phyloP scores from a whole-genome alignment of 768 basidiomycete genomes.

The Kwoniella sp. region DNA sequence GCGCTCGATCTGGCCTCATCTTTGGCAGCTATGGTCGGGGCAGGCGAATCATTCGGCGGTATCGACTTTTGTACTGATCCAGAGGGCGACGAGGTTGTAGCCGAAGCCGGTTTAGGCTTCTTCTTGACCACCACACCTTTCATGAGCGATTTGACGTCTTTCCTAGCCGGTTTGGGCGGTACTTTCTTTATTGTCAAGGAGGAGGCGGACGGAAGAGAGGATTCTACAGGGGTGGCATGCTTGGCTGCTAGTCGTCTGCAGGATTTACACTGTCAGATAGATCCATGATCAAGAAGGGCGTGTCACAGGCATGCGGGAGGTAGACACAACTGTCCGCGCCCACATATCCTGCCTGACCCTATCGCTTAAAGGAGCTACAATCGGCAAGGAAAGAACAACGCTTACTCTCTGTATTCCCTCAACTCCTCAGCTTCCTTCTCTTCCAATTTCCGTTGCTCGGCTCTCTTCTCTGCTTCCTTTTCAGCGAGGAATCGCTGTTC shows the following conservation, averaged over 20 bases:
- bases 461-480: slow-evolving; percentile 45
- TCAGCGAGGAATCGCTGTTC: slow-evolving; percentile 56
- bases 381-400: neutral
- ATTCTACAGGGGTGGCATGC: slow-evolving; percentile 21
- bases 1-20: neutral
- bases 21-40: neutral
- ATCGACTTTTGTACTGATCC: slow-evolving; percentile 3
- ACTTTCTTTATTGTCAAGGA: slow-evolving; percentile 24
- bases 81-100: neutral
- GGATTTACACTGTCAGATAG: no score
- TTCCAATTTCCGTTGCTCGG: slow-evolving; percentile 42
- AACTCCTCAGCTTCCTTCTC: slow-evolving; percentile 52
- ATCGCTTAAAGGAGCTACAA: neutral
- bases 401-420: slow-evolving; percentile 53
- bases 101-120: slow-evolving; percentile 39
- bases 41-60: neutral
- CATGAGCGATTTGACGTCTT: slow-evolving; percentile 51
- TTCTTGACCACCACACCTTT: slow-evolving; percentile 56
- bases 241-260: slow-evolving; percentile 36
- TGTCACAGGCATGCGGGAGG: no score
- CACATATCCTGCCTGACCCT: no score
- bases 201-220: slow-evolving; percentile 14
- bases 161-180: slow-evolving; percentile 47
- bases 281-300: no score
- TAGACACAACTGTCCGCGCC: no score